Conservation (phyloP, 2,329 filamentous ascomycete genomes). For the Aspergillus vadensis region DNA sequence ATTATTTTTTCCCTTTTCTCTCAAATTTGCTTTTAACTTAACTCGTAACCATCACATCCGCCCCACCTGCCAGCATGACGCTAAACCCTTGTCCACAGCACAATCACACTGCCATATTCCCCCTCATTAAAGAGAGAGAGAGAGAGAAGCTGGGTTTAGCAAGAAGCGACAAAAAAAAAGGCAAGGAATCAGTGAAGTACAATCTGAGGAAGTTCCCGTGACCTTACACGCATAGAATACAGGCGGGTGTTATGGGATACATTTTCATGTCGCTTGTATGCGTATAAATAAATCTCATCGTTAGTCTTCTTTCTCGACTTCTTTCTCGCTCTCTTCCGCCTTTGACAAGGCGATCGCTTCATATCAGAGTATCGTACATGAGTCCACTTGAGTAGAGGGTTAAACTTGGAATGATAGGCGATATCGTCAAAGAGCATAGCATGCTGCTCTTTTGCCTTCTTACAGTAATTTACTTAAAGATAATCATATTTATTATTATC, state of each 20-base stretch:
- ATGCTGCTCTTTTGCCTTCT: too few relatives aligned
- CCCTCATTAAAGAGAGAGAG: not conserved
- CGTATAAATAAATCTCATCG: not conserved
- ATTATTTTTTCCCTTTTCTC: too few relatives aligned
- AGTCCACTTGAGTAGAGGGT: not conserved
- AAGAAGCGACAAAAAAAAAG: not conserved
- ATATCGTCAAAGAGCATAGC: not conserved
- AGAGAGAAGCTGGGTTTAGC: too few relatives aligned
- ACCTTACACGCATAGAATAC: not conserved
- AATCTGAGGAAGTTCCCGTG: not conserved
- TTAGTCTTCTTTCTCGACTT: not conserved
- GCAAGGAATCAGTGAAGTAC: not conserved
- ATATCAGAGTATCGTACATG: not conserved
- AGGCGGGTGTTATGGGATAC: not conserved
- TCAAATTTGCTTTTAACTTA: slow-evolving; percentile 4
- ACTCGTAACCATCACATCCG: slow-evolving; percentile 6
- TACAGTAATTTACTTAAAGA: too few relatives aligned
- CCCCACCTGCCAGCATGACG: slow-evolving; percentile 22
- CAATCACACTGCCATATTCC: slow-evolving; percentile 2
- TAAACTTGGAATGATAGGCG: not conserved
- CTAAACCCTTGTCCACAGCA: slow-evolving; percentile 14
- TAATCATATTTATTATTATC: too few relatives aligned
- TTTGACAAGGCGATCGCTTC: not conserved
- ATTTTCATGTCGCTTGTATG: not conserved
- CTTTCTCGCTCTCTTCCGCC: not conserved